These are phyloP conservation scores for Colletotrichum plurivorum DNA, from an alignment of 2,329 filamentous ascomycete genomes.

Conservation along the genomic window DNA sequence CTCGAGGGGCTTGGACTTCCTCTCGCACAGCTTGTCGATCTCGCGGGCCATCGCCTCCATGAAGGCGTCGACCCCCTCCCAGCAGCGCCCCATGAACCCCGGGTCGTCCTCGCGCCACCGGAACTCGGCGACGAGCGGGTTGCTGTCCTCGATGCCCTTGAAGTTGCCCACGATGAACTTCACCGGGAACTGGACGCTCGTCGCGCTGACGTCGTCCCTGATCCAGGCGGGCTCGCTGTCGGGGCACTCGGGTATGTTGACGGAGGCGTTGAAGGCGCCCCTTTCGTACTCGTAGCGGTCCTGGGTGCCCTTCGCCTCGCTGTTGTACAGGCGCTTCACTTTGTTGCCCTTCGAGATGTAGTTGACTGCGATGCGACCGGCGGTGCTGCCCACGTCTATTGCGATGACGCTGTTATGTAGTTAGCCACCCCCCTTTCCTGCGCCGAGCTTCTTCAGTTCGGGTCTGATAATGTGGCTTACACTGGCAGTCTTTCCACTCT, in stretches of 20 bases:
- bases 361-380: too few species aligned
- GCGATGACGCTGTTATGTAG: too few species aligned
- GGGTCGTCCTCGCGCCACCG: not conserved
- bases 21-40: not conserved
- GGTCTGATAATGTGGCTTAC: too few species aligned
- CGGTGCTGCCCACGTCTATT: too few species aligned
- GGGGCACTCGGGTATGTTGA: constrained; percentile 43
- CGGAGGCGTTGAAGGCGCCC: constrained; percentile 14
- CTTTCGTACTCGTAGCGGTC: not conserved
- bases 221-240: constrained; percentile 25
- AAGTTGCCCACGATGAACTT: constrained; percentile 6
- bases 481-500: too few species aligned
- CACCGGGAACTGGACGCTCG: constrained; percentile 25
- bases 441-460: too few species aligned
- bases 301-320: constrained; percentile 1
- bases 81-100: not conserved
- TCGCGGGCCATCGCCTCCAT: not conserved
- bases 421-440: too few species aligned
- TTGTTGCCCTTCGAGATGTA: too few species aligned
- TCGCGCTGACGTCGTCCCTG: constrained; percentile 23
- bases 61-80: not conserved
- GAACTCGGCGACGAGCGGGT: constrained; percentile 34
- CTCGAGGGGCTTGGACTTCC: not conserved
- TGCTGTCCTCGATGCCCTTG: constrained; percentile 6
- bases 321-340: not conserved